A percentile compares a stretch with the other conserved stretches of the same genome.
Evolutionary conservation across 345 rosid genomes (phyloP).

Genomic region (Kernera saxatilis): DNA sequence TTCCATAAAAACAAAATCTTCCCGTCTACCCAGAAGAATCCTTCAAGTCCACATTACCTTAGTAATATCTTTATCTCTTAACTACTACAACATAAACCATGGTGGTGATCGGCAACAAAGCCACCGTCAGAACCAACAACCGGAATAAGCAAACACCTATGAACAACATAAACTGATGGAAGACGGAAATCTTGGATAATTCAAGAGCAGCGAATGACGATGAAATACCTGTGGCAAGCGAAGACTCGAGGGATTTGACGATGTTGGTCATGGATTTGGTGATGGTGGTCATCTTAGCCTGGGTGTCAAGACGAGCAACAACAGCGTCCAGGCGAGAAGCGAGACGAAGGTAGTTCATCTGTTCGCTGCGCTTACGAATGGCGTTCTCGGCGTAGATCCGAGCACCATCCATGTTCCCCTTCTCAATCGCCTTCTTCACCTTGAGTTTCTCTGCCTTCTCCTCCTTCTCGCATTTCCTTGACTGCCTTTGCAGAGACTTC

Average conservation of each 20-base stretch:
- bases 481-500: constrained; percentile 83
- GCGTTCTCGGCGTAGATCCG: constrained; percentile 98
- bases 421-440: constrained; percentile 97
- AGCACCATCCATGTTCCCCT: constrained; percentile 97
- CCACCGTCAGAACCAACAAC: neutral
- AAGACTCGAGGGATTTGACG: constrained; percentile 90
- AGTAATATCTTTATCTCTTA: neutral
- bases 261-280: constrained; percentile 83
- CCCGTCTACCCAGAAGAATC: neutral
- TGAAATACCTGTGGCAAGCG: constrained; percentile 67
- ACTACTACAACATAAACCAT: neutral
- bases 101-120: neutral
- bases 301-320: constrained; percentile 89
- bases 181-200: neutral
- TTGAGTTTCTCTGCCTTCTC: constrained; percentile 95
- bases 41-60: neutral
- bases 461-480: constrained; percentile 96
- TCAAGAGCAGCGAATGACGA: neutral
- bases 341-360: constrained; percentile 94
- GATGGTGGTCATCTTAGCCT: constrained; percentile 91
- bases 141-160: neutral
- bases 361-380: constrained; percentile 91
- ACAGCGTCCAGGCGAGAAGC: constrained; percentile 94
- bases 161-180: neutral
- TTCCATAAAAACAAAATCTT: neutral